These are phyloP conservation scores for Cordyceps javanica DNA, from an alignment of 2,329 filamentous ascomycete genomes.

Conservation along the genomic window DNA sequence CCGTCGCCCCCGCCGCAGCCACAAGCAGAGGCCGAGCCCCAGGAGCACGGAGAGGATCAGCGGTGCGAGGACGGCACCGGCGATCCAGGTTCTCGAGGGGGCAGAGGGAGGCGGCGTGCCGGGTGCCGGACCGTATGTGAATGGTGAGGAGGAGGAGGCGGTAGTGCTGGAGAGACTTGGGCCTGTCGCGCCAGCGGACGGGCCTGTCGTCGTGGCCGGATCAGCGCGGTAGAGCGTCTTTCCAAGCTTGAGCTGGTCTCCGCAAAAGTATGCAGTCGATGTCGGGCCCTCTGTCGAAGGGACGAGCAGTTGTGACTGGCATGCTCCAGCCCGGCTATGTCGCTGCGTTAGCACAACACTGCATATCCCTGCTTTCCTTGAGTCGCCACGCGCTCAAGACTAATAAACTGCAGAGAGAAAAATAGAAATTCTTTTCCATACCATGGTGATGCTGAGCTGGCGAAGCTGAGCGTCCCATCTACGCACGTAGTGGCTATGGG, in stretches of 20 bases:
- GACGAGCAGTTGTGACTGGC: neutral
- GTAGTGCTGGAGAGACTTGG: neutral
- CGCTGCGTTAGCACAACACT: neutral
- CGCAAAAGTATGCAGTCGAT: neutral
- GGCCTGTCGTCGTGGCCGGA: neutral
- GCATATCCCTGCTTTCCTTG: too few species aligned
- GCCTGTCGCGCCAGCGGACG: neutral
- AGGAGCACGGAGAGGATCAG: neutral
- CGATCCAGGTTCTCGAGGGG: neutral
- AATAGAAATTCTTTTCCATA: neutral
- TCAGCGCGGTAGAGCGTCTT: neutral
- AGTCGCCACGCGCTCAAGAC: too few species aligned
- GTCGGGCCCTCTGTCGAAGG: neutral
- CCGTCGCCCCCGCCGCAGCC: neutral
- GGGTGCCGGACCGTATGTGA: neutral
- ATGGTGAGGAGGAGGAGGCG: neutral
- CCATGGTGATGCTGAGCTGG: neutral
- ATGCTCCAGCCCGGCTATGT: neutral
- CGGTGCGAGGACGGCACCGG: neutral
- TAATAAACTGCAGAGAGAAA: too few species aligned
- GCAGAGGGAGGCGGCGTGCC: neutral
- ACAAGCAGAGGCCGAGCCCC: neutral
- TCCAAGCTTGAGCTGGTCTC: neutral
- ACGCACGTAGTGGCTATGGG: neutral
- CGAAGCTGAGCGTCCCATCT: neutral